These are phyloP conservation scores for Adiantum capillusveneris DNA, from an alignment of 75 land plant genomes.

Conservation along the genomic window DNA sequence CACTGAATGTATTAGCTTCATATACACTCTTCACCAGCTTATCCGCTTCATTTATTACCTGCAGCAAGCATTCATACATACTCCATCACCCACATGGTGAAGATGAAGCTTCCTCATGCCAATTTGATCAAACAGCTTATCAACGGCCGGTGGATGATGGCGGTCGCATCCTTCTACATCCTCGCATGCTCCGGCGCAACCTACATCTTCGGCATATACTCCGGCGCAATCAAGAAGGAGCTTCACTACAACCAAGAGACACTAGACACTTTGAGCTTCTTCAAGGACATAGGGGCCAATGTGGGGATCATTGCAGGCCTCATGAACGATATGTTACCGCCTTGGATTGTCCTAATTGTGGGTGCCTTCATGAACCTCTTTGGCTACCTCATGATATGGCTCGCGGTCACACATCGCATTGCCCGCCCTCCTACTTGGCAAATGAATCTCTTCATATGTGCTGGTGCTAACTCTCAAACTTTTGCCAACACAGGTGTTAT, in stretches of 20 bases:
- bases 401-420: slow-evolving; percentile 34
- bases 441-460: too few species aligned
- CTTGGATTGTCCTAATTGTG: slow-evolving; percentile 43
- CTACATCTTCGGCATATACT: slow-evolving; percentile 31
- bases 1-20: too few species aligned
- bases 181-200: slow-evolving; percentile 12
- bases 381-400: slow-evolving; percentile 56
- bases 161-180: background rate
- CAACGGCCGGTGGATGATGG: slow-evolving; percentile 9
- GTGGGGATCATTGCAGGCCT: slow-evolving; percentile 49
- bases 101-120: background rate
- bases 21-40: background rate
- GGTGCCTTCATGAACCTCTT: slow-evolving; percentile 47
- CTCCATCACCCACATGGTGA: background rate
- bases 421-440: slow-evolving; percentile 30
- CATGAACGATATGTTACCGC: slow-evolving; percentile 34
- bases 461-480: slow-evolving; percentile 46
- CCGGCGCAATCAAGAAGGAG: slow-evolving; percentile 18
- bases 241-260: slow-evolving; percentile 22
- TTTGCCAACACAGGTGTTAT: slow-evolving; percentile 46
- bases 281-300: slow-evolving; percentile 27
- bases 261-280: slow-evolving; percentile 19
- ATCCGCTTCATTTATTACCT: background rate
- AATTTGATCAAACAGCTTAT: background rate
- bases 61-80: background rate